Base-by-base conservation (phyloP, 1,284 basidiomycete species). In the Trametes versicolor region DNA sequence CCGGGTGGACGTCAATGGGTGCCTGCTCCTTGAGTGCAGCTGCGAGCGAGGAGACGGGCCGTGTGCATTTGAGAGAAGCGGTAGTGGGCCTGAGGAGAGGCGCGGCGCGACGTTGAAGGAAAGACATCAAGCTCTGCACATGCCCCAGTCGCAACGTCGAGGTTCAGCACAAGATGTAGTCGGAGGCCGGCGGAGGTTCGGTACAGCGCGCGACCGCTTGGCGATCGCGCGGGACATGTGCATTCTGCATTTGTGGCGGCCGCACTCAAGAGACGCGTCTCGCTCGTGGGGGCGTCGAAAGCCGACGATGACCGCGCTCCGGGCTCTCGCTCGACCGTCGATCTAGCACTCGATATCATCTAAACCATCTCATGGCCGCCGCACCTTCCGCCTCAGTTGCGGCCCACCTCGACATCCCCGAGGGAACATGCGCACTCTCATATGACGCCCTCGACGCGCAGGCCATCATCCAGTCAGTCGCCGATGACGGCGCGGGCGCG, bases 1-100 rank as follows among this genome's bases (percentile, higher is more conserved):
- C 94, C 15, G 92, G 89, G 67, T 91, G 90, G 32, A 94, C 74
- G 74, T 93, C 91, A 10, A 93, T 73, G 21, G 75, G 75, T n/a
- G 73, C 72, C 9, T 65, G 63, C 43, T 69, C 61, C 58, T 67
- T 65, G 19, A 66, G 59, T 25, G 63, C 63, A 17, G 63, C 58
- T 8, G 68, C 62, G 19, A 69, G 58, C 15, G 67, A 66, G 21
- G 65, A 66, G 47, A 50, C 48, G 5, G 58, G 63, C 21, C 63
- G 68, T 39, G n/a, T 61, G 55, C 63, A 65, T 59, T 37, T 47
- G 36, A 65, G 41, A 12, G 63, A 63, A 19, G 55, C 58, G 19
- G 65, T 58, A 6, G 53, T 37, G 50, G 59, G 58, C 29, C 58
- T 59, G 27, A 63, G 60, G 9, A 69, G 61, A 37, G 58, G 68